Evolutionary conservation across 768 basidiomycete species (phyloP), one percentile per base, ranked within the genome.

Genomic region (Floccularia luteovirens): DNA sequence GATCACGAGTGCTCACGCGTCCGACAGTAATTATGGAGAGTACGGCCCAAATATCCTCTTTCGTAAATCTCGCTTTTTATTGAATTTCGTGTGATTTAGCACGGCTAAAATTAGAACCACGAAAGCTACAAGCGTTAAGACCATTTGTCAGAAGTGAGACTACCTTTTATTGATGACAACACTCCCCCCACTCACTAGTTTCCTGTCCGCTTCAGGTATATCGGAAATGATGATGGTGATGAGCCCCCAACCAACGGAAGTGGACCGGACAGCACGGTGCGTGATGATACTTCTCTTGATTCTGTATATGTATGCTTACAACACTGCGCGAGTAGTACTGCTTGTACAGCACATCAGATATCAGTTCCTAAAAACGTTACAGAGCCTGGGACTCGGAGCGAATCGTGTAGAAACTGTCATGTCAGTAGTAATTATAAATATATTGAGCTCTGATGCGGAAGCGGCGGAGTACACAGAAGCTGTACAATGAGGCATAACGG

Each of bases 1-100:
- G n/a, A n/a, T 24, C 28, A 14, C n/a, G 40, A n/a, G 7, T 24
- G 12, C 17, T 39, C 28, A 3, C 17, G 31, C 24, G 24, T 13
- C 6, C 41, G n/a, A n/a, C n/a, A 63, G 59, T n/a, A 63, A 61
- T 47, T 60, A 59, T 45, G 59, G 59, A 58, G 61, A 63, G 61
- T 62, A 40, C 52, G 59, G 41, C 5, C 21, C 5, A 22, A 19
- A 21, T 19, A 12, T 13, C 36, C 10, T 1, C 7, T 20, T 25
- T 24, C 11, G 14, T 28, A 14, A 10, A 1, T 10, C 2, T 7
- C 21, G 12, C 2, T 7, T 23, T 3, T 32, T 31, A 5, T 19
- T 19, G n/a, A 30, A 36, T 43, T 2, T 27, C 16, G 24, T 8
- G 35, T 30, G 31, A 33, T 44, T 12, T 14, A 61, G 59, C 42